Base-by-base conservation (phyloP, 139 green algal genomes). In the Auxenochlorella pyrenoidosa region DNA sequence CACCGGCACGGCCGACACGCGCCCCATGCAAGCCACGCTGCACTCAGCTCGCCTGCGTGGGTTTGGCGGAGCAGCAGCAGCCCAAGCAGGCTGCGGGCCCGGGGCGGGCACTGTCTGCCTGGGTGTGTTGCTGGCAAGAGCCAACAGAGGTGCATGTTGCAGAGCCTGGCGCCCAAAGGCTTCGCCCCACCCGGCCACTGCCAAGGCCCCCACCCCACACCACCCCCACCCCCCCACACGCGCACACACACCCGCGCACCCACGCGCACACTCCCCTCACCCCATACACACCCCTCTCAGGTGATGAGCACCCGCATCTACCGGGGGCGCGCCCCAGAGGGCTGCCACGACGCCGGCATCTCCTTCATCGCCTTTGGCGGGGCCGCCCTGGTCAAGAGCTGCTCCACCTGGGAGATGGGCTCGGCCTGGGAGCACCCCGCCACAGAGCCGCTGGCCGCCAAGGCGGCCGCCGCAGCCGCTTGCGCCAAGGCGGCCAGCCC, bases 241-340 rank as follows among this genome's bases (percentile, higher is more conserved):
- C 47, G 10, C 47, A 6, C 47, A 54, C 47, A 6, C 47, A 71
- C 6, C 24, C 13, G 16, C 54, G 15, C 54, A 63, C 15, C 54
- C 75, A 65, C 44, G 8, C 75, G 32, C 32, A 30, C 19, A 16
- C 51, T 41, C 21, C 34, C 51, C 40, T 6, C 88, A 84, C n/a
- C n/a, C n/a, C n/a, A n/a, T n/a, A 41, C 32, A 30, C 19, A 16
- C 51, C 40, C 21, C 34, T 58, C 40, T 6, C 88, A 84, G 88
- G 91, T 91, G 51, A 92, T 98, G 43, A 94, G 89, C 82, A 98
- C 95, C 5, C 91, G 95, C 38, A 79, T 97, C n/a, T 97, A 97
- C 85, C 90, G 95, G 0, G 95, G 95, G 15, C 68, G 91, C 40
- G 89, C 89, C 4, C 93, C 91, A 5, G 43, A 76, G 8, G 88